Percentiles rank a stretch among this genome's conserved stretches.
Conservation (phyloP, 2,329 filamentous ascomycete species). For the Scorias spongiosa region DNA sequence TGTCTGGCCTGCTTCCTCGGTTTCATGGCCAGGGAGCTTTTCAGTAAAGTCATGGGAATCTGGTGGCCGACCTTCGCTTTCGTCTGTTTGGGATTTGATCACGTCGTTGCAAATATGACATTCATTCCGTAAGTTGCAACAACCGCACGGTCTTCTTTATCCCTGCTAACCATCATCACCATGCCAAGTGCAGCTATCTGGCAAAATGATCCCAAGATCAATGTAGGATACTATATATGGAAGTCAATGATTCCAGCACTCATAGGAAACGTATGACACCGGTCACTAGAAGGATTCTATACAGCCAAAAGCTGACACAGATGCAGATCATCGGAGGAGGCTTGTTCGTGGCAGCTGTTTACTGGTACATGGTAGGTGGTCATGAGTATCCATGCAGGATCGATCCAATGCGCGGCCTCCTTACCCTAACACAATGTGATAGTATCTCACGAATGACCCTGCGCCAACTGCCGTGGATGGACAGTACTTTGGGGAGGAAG, state of each 20-base stretch:
- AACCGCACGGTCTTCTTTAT: too few species aligned
- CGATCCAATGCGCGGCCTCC: too few species aligned
- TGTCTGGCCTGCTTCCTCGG: slow-evolving; percentile 37
- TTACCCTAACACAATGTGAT: neutral
- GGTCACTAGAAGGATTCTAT: neutral
- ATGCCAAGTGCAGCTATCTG: slow-evolving; percentile 25
- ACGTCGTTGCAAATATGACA: slow-evolving; percentile 42
- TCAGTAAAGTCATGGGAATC: slow-evolving; percentile 39
- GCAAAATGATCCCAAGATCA: slow-evolving; percentile 29
- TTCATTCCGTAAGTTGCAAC: slow-evolving; percentile 17
- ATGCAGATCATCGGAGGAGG: neutral
- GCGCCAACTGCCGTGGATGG: neutral
- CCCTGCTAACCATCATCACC: too few species aligned
- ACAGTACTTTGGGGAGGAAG: neutral
- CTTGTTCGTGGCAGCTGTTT: neutral
- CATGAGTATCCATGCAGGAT: too few species aligned
- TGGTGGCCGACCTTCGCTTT: slow-evolving; percentile 44
- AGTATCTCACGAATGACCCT: neutral
- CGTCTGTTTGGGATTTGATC: slow-evolving; percentile 32
- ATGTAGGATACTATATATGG: slow-evolving; percentile 40
- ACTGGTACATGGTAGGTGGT: neutral
- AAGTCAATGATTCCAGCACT: slow-evolving; percentile 40
- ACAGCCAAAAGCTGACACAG: neutral
- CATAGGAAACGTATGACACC: slow-evolving; percentile 28
- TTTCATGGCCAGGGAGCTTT: slow-evolving; percentile 34